Evolutionary conservation across 164 flowering plant genomes (phyloP).

Genomic region (Nymphaea colorata): DNA sequence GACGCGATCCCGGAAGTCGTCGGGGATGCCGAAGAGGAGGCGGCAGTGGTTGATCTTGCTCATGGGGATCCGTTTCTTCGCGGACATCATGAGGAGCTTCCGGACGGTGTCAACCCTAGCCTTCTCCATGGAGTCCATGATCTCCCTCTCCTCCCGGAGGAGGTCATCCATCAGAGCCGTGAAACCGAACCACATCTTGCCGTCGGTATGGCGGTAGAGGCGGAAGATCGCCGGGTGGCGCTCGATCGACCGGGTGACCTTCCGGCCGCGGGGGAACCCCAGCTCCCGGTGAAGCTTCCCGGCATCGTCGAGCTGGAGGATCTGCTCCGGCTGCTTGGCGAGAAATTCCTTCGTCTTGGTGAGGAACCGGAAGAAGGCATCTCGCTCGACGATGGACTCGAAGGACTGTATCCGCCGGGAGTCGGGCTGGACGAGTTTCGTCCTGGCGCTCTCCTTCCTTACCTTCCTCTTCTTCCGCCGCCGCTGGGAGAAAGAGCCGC

Average conservation of each 20-base stretch:
- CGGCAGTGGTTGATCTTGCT: conserved; percentile 72
- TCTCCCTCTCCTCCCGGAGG: conserved; percentile 34
- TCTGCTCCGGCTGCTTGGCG: conserved; percentile 48
- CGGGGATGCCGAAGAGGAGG: conserved; percentile 69
- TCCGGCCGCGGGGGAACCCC: conserved; percentile 85
- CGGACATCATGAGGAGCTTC: conserved; percentile 86
- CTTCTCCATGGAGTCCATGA: conserved; percentile 42
- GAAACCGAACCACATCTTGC: conserved; percentile 75
- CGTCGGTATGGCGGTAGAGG: conserved; percentile 54
- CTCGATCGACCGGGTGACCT: conserved; percentile 33
- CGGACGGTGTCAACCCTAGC: conserved; percentile 57
- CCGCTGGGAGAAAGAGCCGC: conserved; percentile 5
- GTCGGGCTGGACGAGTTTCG: conserved; percentile 37
- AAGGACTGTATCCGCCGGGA: conserved; percentile 32
- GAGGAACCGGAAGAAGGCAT: conserved; percentile 46
- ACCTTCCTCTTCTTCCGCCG: conserved; percentile 47
- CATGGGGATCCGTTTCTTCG: conserved; percentile 50
- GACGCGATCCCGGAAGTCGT: conserved; percentile 77
- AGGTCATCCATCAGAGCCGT: conserved; percentile 56
- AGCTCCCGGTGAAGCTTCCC: conserved; percentile 67
- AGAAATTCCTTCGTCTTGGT: conserved; percentile 42
- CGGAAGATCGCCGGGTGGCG: conserved; percentile 50
- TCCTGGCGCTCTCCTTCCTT: conserved; percentile 45
- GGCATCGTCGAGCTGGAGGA: conserved; percentile 65
- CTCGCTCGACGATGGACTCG: conserved; percentile 47